Evolutionary conservation across 176 grass and related monocot species (phyloP), one percentile per base, ranked within the genome.

Genomic region (Dendrocalamus sinicus): DNA sequence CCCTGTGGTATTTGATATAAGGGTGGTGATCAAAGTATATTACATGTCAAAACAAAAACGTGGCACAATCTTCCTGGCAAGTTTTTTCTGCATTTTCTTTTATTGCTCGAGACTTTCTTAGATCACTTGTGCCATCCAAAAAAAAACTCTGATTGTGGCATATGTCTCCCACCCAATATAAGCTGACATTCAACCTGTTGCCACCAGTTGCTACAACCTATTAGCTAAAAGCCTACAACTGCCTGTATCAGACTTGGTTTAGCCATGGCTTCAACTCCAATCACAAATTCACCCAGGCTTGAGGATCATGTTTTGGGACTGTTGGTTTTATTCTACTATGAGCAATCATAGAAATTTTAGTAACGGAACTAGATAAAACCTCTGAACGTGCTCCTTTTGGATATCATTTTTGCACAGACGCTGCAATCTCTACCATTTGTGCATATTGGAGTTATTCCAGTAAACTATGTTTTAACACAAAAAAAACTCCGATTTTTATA

Each of bases 251-350:
- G 40, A 59, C 57, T 74, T 50, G 17, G 40, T 23, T 26, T 73
- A 50, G 3, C 19, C 60, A 84, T 39, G 3, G 55, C 20, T 52
- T 72, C 57, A 39, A 23, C 13, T 77, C 54, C 62, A 40, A 24
- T 75, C 50, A 73, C 45, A 74, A 60, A 80, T 46, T 65, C n/a
- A 45, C 46, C 14, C 32, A 69, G 37, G 37, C 63, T 80, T 55
- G 68, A 43, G 14, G 19, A 13, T 10, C 30, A 41, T 76, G 8
- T 23, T 23, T n/a, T 60, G 52, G 58, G 58, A 22, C 58, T 60
- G 14, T 41, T 87, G 30, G 51, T 88, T 50, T 77, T 62, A 14
- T 77, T 77, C 32, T 61, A 79, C 61, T 73, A n/a, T 66, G 2
- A 46, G 58, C n/a, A 51, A 8, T 17, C 32, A 35, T 9, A 47